These are phyloP conservation scores for Physaria fendleri DNA, from an alignment of 345 rosid species.

Conservation along the genomic window DNA sequence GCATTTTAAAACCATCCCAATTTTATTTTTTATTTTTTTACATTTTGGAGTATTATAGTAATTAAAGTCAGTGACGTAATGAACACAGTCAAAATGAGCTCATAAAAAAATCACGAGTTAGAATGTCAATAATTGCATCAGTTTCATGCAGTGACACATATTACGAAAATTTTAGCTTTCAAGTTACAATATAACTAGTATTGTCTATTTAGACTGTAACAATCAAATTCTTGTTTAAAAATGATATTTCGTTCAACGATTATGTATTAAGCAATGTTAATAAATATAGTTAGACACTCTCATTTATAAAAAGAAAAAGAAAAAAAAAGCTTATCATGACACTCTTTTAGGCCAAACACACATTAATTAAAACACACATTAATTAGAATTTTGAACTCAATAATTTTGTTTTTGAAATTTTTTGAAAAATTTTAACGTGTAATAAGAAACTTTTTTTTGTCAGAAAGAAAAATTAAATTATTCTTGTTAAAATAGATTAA, in stretches of 20 bases:
- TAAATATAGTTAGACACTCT: no score
- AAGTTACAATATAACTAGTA: conserved; percentile 11
- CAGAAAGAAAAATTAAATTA: no score
- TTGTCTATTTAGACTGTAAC: not conserved
- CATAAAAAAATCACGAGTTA: not conserved
- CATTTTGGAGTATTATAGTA: no score
- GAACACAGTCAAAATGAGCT: conserved; percentile 8
- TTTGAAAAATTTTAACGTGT: no score
- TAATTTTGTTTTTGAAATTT: no score
- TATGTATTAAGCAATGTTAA: not conserved
- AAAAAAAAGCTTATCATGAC: not conserved
- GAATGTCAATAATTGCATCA: conserved; percentile 26
- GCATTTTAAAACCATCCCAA: not conserved
- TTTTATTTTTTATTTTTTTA: no score
- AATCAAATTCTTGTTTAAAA: not conserved
- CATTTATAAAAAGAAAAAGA: no score
- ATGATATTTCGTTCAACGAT: not conserved
- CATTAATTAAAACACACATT: not conserved
- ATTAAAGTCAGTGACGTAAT: no score
- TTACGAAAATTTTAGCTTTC: conserved; percentile 13
- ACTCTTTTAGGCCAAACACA: not conserved
- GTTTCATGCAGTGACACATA: conserved; percentile 27
- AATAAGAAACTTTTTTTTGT: no score
- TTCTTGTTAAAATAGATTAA: not conserved
- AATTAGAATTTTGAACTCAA: not conserved